Base-by-base conservation (phyloP, 768 basidiomycete genomes). In the Suillus hirtellus region DNA sequence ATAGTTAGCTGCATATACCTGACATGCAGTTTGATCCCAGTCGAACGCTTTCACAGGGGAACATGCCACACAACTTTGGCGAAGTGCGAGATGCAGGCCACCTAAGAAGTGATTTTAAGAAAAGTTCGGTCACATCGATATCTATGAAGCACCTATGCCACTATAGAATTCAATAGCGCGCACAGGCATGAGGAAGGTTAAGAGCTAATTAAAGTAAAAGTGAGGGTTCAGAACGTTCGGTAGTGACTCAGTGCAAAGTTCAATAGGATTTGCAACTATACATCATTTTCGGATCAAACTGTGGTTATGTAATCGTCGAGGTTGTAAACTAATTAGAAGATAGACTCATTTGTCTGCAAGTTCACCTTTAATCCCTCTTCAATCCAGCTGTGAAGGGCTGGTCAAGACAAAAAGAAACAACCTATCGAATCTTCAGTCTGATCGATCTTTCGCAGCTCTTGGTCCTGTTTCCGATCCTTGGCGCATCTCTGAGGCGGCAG, bases 1-100 rank as follows among this genome's bases (percentile, higher is more conserved):
- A 70, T 86, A 76, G 73, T 93, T 92, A 21, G 81, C 79, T 21
- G 74, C 75, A 73, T 94, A 93, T 19, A 91, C 90, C 60, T 81
- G 81, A 67, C 86, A 88, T 42, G 90, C 90, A 21, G 78, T 80
- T 67, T 86, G 89, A 76, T 93, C 91, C 90, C 91, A 92, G 72
- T 93, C 92, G 70, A 88, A 92, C n/a, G 92, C 90, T 64, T 82
- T 83, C 6, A 87, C 76, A 38, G 90, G 80, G 0, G 73, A 67
- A 5, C 79, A 85, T 21, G 77, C 67, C 52, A 84, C 75, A 11
- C 67, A 70, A 67, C 86, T 87, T 59, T 84, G 80, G 52, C 76
- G 69, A 19, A 93, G 79, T 7, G 90, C 91, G 31, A 84, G 77
- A 77, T 90, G 89, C 6, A 93, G 78, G 8, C 92, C 92, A 31